These are phyloP conservation scores for Phialophora macrospora DNA, from an alignment of 2,329 filamentous ascomycete species.

Conservation along the genomic window DNA sequence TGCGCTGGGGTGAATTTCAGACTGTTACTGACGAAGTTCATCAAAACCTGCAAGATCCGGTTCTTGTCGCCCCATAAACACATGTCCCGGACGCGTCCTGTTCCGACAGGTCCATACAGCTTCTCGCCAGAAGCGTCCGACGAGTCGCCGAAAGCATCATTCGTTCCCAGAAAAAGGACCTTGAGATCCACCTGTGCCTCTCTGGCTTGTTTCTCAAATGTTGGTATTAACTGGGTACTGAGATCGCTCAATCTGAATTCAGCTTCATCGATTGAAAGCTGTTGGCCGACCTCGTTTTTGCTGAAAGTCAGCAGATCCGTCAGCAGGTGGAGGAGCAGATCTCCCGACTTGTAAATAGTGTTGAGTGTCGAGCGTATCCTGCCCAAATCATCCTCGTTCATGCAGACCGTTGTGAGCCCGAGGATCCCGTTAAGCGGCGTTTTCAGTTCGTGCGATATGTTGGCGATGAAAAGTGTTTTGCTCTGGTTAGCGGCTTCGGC, in stretches of 20 bases:
- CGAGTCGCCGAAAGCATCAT: conserved; percentile 42
- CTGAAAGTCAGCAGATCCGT: conserved; percentile 91
- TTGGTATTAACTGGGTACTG: conserved; percentile 77
- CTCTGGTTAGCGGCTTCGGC: conserved; percentile 95
- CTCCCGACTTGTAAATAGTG: conserved; percentile 86
- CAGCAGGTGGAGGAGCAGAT: conserved; percentile 80
- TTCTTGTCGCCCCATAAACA: conserved; percentile 92
- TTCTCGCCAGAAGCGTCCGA: conserved; percentile 46
- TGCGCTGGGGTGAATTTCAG: conserved; percentile 84
- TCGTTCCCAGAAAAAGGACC: conserved; percentile 70
- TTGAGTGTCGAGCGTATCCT: conserved; percentile 82
- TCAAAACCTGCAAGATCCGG: conserved; percentile 81
- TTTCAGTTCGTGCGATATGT: conserved; percentile 85
- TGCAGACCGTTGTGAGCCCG: conserved; percentile 90
- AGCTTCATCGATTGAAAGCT: conserved; percentile 78
- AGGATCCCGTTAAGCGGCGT: conserved; percentile 95
- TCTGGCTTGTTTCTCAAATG: conserved; percentile 87
- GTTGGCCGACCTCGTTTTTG: conserved; percentile 90
- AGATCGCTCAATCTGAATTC: conserved; percentile 87
- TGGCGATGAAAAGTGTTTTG: conserved; percentile 97
- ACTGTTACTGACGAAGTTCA: conserved; percentile 89
- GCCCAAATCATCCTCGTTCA: conserved; percentile 82
- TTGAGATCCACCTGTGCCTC: conserved; percentile 76
- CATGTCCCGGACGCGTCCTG: conserved; percentile 79
- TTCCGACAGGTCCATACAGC: conserved; percentile 67